Conservation (phyloP, 768 basidiomycete genomes). For the Baorangia bicolor region DNA sequence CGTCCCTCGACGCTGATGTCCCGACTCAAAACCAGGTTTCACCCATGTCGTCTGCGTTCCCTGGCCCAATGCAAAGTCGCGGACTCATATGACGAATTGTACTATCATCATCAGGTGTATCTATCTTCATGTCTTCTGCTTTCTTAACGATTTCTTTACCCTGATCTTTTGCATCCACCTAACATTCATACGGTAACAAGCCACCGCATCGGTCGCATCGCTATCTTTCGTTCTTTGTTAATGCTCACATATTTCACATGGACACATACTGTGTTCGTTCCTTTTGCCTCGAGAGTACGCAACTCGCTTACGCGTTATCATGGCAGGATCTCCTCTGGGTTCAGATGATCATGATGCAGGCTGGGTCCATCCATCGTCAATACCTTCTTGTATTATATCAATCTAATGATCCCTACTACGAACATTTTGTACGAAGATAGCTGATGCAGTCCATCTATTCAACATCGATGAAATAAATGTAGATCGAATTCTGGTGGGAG, state of each 20-base stretch:
- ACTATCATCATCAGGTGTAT: conserved; percentile 19
- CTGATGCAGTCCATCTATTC: not conserved
- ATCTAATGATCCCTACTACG: conserved; percentile 12
- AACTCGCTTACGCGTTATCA: conserved; percentile 17
- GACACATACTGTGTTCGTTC: conserved; percentile 13
- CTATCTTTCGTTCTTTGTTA: conserved; percentile 29
- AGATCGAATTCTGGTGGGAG: not conserved
- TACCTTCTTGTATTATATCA: conserved; percentile 25
- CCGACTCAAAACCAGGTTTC: conserved; percentile 53
- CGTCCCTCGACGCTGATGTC: conserved; percentile 39
- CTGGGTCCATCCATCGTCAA: conserved; percentile 14
- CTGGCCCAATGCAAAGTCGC: conserved; percentile 34
- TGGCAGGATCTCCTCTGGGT: conserved; percentile 14
- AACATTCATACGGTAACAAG: conserved; percentile 21
- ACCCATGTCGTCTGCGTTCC: conserved; percentile 85
- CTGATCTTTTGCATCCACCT: conserved; percentile 23
- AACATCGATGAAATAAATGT: not conserved
- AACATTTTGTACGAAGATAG: not conserved
- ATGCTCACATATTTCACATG: conserved; percentile 27
- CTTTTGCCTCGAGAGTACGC: conserved; percentile 10
- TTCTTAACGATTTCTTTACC: conserved; percentile 14
- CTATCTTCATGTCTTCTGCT: conserved; percentile 19
- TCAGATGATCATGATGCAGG: conserved; percentile 10
- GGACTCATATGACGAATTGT: conserved; percentile 20
- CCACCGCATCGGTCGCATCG: conserved; percentile 17